Evolutionary conservation across 495 filamentous ascomycete species (phyloP).

Genomic region (Trichoderma erinaceum): DNA sequence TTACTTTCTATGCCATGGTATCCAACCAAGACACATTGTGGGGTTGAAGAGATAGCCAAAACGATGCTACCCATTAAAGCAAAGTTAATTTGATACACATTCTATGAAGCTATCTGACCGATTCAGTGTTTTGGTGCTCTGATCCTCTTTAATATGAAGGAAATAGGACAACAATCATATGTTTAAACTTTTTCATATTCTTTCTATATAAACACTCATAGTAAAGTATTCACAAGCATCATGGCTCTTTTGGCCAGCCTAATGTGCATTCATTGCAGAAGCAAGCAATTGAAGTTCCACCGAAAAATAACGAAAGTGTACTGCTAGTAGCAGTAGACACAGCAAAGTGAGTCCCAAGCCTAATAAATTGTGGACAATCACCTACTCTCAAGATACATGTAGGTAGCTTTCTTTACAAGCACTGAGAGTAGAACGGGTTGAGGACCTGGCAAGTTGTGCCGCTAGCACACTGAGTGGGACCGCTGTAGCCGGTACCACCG

Average conservation of each 20-base stretch:
- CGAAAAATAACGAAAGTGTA: neutral
- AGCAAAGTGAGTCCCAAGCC: neutral
- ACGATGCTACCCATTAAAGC: too few species aligned
- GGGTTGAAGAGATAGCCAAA: too few species aligned
- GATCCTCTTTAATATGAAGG: too few species aligned
- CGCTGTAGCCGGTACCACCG: conserved; percentile 41
- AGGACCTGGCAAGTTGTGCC: conserved; percentile 26
- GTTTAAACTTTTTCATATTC: neutral
- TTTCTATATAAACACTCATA: neutral
- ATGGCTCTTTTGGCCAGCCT: neutral
- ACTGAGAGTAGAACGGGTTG: conserved; percentile 39
- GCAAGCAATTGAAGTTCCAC: neutral
- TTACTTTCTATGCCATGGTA: too few species aligned
- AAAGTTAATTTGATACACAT: too few species aligned
- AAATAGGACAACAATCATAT: neutral
- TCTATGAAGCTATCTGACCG: too few species aligned
- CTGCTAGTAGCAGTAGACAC: neutral
- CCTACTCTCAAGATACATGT: neutral
- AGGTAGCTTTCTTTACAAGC: conserved; percentile 28
- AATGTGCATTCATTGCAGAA: neutral
- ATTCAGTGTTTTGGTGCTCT: too few species aligned
- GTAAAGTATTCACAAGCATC: neutral
- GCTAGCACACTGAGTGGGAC: conserved; percentile 37
- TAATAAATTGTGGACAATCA: neutral
- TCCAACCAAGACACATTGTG: too few species aligned